phyloP scores from a whole-genome alignment of 2,329 filamentous ascomycete species.

The Geosmithia flava region DNA sequence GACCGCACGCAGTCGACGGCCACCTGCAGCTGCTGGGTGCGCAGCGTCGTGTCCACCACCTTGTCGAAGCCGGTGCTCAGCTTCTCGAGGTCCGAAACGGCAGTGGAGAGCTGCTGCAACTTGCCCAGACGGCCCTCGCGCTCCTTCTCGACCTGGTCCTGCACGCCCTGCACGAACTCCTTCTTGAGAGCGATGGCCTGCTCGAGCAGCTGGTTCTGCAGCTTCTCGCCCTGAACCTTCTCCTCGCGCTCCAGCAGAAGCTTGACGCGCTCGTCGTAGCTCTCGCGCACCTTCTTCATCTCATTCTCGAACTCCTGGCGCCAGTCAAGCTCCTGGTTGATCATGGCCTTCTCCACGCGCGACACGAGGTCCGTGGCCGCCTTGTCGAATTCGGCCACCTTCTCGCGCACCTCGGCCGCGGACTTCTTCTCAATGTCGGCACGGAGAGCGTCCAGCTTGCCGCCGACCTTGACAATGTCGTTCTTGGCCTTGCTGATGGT shows the following conservation, averaged over 20 bases:
- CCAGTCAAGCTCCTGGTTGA: slow-evolving; percentile 69
- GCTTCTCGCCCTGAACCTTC: slow-evolving; percentile 69
- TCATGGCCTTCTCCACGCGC: slow-evolving; percentile 76
- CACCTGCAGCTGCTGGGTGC: slow-evolving; percentile 92
- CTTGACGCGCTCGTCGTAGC: slow-evolving; percentile 69
- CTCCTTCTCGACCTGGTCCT: slow-evolving; percentile 76
- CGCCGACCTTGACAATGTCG: slow-evolving; percentile 65
- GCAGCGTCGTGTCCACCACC: slow-evolving; percentile 79
- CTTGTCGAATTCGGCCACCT: slow-evolving; percentile 67
- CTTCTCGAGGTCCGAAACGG: slow-evolving; percentile 73
- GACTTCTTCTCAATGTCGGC: slow-evolving; percentile 56
- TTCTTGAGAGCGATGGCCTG: slow-evolving; percentile 84
- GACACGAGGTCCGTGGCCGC: slow-evolving; percentile 79
- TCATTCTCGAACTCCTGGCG: slow-evolving; percentile 79
- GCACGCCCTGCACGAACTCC: slow-evolving; percentile 67
- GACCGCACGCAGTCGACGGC: slow-evolving; percentile 87
- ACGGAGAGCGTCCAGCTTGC: slow-evolving; percentile 66
- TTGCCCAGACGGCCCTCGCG: slow-evolving; percentile 77
- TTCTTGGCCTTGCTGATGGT: slow-evolving; percentile 78
- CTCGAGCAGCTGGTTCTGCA: slow-evolving; percentile 77
- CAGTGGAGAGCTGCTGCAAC: slow-evolving; percentile 65
- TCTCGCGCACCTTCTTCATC: slow-evolving; percentile 63
- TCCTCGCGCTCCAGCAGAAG: slow-evolving; percentile 69
- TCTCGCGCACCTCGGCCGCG: slow-evolving; percentile 61
- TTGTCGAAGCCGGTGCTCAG: slow-evolving; percentile 83